Conservation (phyloP, 768 basidiomycete species). For the Mycena amicta region DNA sequence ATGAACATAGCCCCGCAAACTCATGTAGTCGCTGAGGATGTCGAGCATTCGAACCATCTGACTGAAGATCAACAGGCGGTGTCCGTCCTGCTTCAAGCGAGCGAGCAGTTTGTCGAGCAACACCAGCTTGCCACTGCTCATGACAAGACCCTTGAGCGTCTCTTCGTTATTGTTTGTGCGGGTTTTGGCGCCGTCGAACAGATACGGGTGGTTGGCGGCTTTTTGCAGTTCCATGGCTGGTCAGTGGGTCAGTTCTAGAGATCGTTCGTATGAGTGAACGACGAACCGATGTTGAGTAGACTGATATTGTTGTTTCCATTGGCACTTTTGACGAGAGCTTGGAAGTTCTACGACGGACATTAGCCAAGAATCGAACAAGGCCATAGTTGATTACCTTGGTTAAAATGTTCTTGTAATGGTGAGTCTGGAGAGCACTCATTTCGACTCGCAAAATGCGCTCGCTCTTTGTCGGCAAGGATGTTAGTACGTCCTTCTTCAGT, state of each 20-base stretch:
- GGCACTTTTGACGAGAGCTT: slow-evolving; percentile 87
- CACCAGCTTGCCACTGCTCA: slow-evolving; percentile 99
- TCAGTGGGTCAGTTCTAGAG: neutral
- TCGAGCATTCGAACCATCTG: slow-evolving; percentile 99
- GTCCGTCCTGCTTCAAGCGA: slow-evolving; percentile 86
- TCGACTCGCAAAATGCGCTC: slow-evolving; percentile 98
- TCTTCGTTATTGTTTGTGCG: slow-evolving; percentile 68
- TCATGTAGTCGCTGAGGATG: slow-evolving; percentile 97
- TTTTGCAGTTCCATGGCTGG: slow-evolving; percentile 98
- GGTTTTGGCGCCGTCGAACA: slow-evolving; percentile 94
- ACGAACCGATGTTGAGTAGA: slow-evolving; percentile 87
- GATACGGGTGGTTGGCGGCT: slow-evolving; percentile 95
- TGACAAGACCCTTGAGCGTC: slow-evolving; percentile 91
- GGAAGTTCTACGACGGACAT: slow-evolving; percentile 71
- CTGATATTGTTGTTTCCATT: slow-evolving; percentile 90
- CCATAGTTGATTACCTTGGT: slow-evolving; percentile 85
- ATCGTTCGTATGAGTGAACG: slow-evolving; percentile 2
- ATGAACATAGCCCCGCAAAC: slow-evolving; percentile 83
- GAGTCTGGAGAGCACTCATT: slow-evolving; percentile 94
- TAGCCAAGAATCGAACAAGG: slow-evolving; percentile 1
- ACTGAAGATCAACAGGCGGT: slow-evolving; percentile 97
- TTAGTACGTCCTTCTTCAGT: slow-evolving; percentile 94
- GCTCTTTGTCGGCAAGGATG: slow-evolving; percentile 94
- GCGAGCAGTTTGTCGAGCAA: slow-evolving; percentile 95
- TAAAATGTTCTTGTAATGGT: slow-evolving; percentile 98